Conservation (phyloP, 129 eudicot genomes). For the Helianthus annuus region DNA sequence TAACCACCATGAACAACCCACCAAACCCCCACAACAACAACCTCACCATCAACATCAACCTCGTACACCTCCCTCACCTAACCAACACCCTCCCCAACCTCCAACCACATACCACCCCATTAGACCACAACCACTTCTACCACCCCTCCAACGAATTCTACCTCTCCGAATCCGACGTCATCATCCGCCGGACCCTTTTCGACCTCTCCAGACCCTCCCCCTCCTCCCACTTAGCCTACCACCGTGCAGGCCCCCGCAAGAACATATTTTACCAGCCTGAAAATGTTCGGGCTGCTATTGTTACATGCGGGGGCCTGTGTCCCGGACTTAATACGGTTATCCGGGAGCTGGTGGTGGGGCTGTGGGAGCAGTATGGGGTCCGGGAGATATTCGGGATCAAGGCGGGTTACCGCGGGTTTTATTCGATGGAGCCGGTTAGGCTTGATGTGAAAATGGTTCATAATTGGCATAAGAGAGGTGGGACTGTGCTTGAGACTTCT, state of each 20-base stretch:
- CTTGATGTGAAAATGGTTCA: conserved; percentile 70
- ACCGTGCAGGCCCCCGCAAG: conserved; percentile 72
- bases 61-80: conserved; percentile 42
- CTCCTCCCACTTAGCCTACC: conserved; percentile 44
- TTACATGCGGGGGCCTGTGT: conserved; percentile 88
- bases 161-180: conserved; percentile 51
- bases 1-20: conserved; percentile 6
- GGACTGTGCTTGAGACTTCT: conserved; percentile 77
- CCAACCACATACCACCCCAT: conserved; percentile 45
- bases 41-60: conserved; percentile 18
- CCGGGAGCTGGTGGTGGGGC: conserved; percentile 79
- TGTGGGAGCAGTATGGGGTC: conserved; percentile 78
- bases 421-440: conserved; percentile 44
- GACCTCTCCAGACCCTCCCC: conserved; percentile 35
- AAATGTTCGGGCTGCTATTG: conserved; percentile 62
- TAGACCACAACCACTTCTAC: conserved; percentile 48
- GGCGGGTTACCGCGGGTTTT: conserved; percentile 80
- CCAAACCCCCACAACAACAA: neutral
- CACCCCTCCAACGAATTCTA: conserved; percentile 60
- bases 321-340: conserved; percentile 87
- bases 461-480: conserved; percentile 79
- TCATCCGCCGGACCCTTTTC: conserved; percentile 51
- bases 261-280: conserved; percentile 37
- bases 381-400: conserved; percentile 53
- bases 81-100: conserved; percentile 41